Evolutionary conservation across 106 monocot genomes (phyloP).

Genomic region (Allium cepa): DNA sequence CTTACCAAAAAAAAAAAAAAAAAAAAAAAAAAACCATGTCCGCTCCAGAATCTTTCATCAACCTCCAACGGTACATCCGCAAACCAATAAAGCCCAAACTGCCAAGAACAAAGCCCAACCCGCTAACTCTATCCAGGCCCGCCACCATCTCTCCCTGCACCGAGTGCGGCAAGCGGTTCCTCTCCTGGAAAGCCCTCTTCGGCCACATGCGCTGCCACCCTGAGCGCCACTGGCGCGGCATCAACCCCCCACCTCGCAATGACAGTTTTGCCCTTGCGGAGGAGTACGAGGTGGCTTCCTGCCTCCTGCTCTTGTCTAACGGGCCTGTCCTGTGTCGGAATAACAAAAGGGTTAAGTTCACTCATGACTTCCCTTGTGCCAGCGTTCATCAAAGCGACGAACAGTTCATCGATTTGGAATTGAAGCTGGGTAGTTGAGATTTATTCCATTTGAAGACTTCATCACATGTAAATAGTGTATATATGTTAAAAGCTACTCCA

Average conservation of each 20-base stretch:
- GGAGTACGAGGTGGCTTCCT: conserved; percentile 34
- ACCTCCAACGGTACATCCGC: too few relatives aligned
- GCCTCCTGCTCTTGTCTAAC: conserved; percentile 24
- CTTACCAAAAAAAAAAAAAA: too few relatives aligned
- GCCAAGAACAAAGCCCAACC: not conserved
- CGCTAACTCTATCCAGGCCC: not conserved
- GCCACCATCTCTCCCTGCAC: conserved; percentile 26
- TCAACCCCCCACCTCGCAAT: conserved; percentile 23
- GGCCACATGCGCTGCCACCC: conserved; percentile 92
- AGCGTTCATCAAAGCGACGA: too few relatives aligned
- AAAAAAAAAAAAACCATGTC: too few relatives aligned
- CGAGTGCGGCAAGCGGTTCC: conserved; percentile 67
- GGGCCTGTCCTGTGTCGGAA: not conserved
- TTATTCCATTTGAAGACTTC: too few relatives aligned
- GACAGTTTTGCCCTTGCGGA: not conserved
- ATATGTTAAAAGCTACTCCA: too few relatives aligned
- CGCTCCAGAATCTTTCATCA: too few relatives aligned
- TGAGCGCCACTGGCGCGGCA: conserved; percentile 68
- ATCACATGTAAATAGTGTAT: too few relatives aligned
- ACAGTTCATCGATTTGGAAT: too few relatives aligned
- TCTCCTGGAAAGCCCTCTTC: conserved; percentile 68
- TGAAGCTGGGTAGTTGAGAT: too few relatives aligned
- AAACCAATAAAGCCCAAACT: not conserved
- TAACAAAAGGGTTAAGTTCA: too few relatives aligned
- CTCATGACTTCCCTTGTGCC: too few relatives aligned